These are phyloP conservation scores for Scutellaria galericulata DNA, from an alignment of 257 asterid species.

Conservation along the genomic window DNA sequence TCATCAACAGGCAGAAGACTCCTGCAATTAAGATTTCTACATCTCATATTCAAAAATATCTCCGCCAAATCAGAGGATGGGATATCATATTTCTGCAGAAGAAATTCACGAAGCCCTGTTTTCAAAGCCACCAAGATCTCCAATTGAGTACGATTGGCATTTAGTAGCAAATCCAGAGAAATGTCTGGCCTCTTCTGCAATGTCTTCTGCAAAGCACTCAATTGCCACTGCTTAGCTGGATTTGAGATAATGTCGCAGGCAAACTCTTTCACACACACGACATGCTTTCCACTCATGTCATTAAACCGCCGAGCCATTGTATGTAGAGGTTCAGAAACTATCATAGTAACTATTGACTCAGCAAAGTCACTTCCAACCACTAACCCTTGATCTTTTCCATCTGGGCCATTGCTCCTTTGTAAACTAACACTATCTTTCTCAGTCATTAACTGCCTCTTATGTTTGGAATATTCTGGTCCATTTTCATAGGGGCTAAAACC, in stretches of 20 bases:
- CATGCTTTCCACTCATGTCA: conserved; percentile 62
- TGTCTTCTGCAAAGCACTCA: conserved; percentile 78
- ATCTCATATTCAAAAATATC: conserved; percentile 74
- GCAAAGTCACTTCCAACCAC: conserved; percentile 66
- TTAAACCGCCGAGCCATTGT: conserved; percentile 61
- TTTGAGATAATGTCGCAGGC: conserved; percentile 66
- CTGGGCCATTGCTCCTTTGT: conserved; percentile 48
- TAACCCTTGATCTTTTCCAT: conserved; percentile 57
- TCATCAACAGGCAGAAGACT: conserved; percentile 85
- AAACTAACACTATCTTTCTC: conserved; percentile 61
- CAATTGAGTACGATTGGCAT: conserved; percentile 65
- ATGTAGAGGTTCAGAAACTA: conserved; percentile 79
- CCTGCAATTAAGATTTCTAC: conserved; percentile 76
- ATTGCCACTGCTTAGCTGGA: conserved; percentile 74
- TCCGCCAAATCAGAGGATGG: conserved; percentile 77
- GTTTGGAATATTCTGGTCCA: conserved; percentile 58
- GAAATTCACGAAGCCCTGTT: conserved; percentile 77
- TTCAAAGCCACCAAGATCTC: conserved; percentile 89
- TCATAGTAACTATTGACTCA: conserved; percentile 77
- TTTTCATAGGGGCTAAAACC: conserved; percentile 64
- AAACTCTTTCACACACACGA: conserved; percentile 67
- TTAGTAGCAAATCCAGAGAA: conserved; percentile 64
- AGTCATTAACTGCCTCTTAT: conserved; percentile 45
- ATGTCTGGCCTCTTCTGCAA: conserved; percentile 67
- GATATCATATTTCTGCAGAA: conserved; percentile 54